phyloP scores from a whole-genome alignment of 2,329 filamentous ascomycete genomes.

The Ceratocystis eucalypticola region DNA sequence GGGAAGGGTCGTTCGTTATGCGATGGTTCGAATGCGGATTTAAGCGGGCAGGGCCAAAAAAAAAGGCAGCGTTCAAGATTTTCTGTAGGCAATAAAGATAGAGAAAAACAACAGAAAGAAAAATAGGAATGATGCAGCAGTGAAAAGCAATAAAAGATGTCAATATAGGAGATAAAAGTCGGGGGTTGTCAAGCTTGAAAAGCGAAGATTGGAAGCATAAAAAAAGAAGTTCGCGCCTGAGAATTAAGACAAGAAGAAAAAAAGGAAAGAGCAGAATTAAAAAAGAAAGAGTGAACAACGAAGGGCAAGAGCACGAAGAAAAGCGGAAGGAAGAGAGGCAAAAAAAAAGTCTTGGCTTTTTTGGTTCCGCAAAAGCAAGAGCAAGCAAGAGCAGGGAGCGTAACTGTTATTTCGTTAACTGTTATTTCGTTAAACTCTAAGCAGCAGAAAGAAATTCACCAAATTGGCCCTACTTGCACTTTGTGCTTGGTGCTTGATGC shows the following conservation, averaged over 20 bases:
- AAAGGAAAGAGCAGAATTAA: neutral
- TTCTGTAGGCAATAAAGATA: conserved; percentile 2
- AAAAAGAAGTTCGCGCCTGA: neutral
- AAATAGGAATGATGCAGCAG: neutral
- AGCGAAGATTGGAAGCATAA: conserved; percentile 19
- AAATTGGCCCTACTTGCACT: too few relatives aligned
- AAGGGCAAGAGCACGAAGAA: neutral
- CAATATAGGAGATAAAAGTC: neutral
- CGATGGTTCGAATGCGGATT: neutral
- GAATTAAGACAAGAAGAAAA: neutral
- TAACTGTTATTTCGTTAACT: neutral
- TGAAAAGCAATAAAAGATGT: neutral
- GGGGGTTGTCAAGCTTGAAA: neutral
- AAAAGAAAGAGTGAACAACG: neutral
- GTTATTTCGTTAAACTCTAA: neutral
- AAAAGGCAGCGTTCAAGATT: neutral
- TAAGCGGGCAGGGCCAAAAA: neutral
- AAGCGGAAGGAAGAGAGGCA: neutral
- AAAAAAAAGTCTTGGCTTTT: conserved; percentile 8
- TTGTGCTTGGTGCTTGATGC: too few relatives aligned
- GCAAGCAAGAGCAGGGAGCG: neutral
- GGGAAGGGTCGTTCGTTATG: neutral
- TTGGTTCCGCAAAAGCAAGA: neutral
- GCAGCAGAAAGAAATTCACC: too few relatives aligned
- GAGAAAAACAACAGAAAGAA: neutral